These are phyloP conservation scores for Phytopythium oedochilum DNA, from an alignment of 352 stramenopile genomes.

Conservation along the genomic window DNA sequence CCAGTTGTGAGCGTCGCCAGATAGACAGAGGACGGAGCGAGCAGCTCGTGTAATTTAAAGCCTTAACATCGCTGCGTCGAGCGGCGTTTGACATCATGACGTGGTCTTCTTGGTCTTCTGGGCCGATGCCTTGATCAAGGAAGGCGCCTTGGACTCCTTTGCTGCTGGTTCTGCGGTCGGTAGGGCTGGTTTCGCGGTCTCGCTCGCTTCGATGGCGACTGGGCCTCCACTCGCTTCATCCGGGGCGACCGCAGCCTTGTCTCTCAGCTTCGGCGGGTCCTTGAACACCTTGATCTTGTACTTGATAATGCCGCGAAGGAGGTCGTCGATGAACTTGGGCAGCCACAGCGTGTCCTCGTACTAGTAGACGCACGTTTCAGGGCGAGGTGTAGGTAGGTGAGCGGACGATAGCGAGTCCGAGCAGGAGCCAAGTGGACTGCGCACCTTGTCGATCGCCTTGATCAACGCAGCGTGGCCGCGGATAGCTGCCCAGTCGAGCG, in stretches of 20 bases:
- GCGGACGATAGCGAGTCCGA: neutral
- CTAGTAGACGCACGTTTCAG: slow-evolving; percentile 11
- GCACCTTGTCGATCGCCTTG: slow-evolving; percentile 53
- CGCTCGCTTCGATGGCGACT: neutral
- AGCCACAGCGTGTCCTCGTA: slow-evolving; percentile 63
- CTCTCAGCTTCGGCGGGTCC: slow-evolving; percentile 19
- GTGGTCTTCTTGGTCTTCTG: neutral
- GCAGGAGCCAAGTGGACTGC: neutral
- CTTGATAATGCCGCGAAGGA: slow-evolving; percentile 58
- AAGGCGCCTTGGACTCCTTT: neutral
- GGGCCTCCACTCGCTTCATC: neutral
- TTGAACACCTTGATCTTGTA: slow-evolving; percentile 81
- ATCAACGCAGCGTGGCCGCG: slow-evolving; percentile 40
- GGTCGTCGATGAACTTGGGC: slow-evolving; percentile 65
- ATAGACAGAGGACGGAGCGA: neutral
- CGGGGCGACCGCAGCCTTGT: neutral
- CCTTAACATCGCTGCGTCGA: neutral
- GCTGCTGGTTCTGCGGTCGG: neutral
- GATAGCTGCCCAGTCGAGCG: slow-evolving; percentile 56
- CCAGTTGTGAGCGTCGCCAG: slow-evolving; percentile 2
- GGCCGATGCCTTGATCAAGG: too few species aligned
- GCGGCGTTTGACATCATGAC: neutral
- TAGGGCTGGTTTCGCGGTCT: neutral
- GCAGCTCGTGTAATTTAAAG: slow-evolving; percentile 2
- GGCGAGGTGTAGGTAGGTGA: neutral